Conservation (phyloP, 345 rosid genomes). For the Toxicodendron radicans region DNA sequence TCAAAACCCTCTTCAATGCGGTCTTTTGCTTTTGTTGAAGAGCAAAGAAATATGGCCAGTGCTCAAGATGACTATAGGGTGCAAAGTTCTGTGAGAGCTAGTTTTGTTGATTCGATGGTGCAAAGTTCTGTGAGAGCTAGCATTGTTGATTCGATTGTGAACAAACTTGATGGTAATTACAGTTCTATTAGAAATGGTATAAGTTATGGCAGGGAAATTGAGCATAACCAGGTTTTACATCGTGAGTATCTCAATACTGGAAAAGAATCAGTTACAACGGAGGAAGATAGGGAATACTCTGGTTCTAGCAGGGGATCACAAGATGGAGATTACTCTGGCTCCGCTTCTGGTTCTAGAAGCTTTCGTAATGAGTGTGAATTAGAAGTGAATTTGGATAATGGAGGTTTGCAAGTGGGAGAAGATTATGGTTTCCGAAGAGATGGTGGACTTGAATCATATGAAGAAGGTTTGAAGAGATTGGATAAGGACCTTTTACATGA, state of each 20-base stretch:
- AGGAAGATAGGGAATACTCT: neutral
- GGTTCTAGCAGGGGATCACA: neutral
- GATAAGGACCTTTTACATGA: neutral
- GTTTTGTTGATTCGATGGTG: too few relatives aligned
- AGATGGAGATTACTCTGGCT: constrained; percentile 8
- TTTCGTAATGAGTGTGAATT: constrained; percentile 10
- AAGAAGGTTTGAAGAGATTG: constrained; percentile 11
- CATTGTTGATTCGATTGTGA: constrained; percentile 19
- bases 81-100: neutral
- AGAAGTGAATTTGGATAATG: constrained; percentile 17
- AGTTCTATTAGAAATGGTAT: constrained; percentile 2
- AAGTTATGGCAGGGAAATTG: constrained; percentile 2
- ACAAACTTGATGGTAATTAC: constrained; percentile 10
- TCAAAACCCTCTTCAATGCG: too few relatives aligned
- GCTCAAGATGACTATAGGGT: neutral
- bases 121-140: constrained; percentile 5
- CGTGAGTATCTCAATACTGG: neutral
- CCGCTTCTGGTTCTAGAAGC: constrained; percentile 11
- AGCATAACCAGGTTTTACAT: neutral
- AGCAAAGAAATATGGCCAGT: constrained; percentile 8
- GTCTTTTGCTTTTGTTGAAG: neutral
- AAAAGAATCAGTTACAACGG: neutral
- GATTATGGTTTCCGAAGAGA: constrained; percentile 14
- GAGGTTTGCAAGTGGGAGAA: constrained; percentile 7
- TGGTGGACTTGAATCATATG: neutral